Evolutionary conservation across 2,329 filamentous ascomycete genomes (phyloP).

Genomic region (Beauveria sp.): DNA sequence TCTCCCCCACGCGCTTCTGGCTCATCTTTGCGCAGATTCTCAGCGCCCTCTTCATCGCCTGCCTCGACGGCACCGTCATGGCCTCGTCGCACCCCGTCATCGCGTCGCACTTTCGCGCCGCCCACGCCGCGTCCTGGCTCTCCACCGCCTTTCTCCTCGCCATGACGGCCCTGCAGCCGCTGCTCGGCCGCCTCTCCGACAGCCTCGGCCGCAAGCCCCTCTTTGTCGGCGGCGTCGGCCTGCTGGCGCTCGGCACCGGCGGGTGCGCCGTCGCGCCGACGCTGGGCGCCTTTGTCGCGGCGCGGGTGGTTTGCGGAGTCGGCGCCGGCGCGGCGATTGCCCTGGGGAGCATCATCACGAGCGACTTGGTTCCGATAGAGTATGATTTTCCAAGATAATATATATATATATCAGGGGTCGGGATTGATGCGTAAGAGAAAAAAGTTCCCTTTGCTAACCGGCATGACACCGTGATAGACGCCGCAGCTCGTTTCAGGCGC

Average conservation of each 20-base stretch:
- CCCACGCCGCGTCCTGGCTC: conserved; percentile 75
- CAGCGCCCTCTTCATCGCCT: conserved; percentile 49
- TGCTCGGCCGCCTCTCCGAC: conserved; percentile 68
- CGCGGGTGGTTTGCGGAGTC: conserved; percentile 45
- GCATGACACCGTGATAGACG: conserved; percentile 21
- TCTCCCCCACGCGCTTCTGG: conserved; percentile 48
- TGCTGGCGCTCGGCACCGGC: conserved; percentile 57
- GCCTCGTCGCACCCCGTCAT: conserved; percentile 74
- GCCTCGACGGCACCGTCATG: conserved; percentile 76
- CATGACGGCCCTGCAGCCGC: conserved; percentile 66
- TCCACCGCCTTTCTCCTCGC: conserved; percentile 74
- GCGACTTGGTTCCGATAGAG: conserved; percentile 67
- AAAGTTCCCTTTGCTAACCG: neutral
- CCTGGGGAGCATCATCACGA: conserved; percentile 62
- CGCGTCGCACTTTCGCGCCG: conserved; percentile 69
- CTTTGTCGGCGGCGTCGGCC: conserved; percentile 54
- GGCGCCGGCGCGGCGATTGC: conserved; percentile 66
- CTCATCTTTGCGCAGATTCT: conserved; percentile 54
- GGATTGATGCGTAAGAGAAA: neutral
- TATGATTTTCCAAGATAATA: conserved; percentile 22
- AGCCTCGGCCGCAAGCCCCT: conserved; percentile 60
- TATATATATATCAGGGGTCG: neutral
- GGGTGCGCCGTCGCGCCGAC: conserved; percentile 62
- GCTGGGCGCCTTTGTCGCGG: conserved; percentile 50
- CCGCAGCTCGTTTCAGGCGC: conserved; percentile 65